These are phyloP conservation scores for Metrosideros polymorpha DNA, from an alignment of 441 rosid genomes.

Conservation along the genomic window DNA sequence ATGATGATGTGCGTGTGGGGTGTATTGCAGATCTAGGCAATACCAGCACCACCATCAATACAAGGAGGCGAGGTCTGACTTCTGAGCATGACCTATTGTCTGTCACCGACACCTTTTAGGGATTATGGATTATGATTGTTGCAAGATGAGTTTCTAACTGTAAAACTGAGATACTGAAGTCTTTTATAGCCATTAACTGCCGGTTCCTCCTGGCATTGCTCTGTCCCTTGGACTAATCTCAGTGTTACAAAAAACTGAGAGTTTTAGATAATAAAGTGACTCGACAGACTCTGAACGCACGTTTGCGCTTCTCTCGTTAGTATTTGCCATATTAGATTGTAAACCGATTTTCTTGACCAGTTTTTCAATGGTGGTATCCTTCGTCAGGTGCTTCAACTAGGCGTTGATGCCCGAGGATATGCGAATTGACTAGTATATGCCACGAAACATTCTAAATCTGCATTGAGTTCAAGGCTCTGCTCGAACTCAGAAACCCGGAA, in stretches of 20 bases:
- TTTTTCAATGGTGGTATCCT: neutral
- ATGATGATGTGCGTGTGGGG: neutral
- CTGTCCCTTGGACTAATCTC: neutral
- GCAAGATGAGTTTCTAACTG: neutral
- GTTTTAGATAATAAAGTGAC: neutral
- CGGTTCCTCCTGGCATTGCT: neutral
- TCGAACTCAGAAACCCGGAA: neutral
- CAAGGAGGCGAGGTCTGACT: neutral
- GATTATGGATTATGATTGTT: neutral
- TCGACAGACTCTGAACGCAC: neutral
- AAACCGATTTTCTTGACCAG: neutral
- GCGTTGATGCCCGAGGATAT: neutral
- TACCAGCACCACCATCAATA: neutral
- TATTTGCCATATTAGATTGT: neutral
- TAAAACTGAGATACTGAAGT: neutral
- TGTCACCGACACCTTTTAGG: neutral
- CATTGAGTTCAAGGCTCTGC: neutral
- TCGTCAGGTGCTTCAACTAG: neutral
- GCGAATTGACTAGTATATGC: neutral
- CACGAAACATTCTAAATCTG: neutral
- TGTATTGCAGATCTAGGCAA: neutral
- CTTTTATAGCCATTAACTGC: neutral
- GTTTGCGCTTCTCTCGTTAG: neutral
- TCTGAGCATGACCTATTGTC: neutral
- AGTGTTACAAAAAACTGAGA: neutral